phyloP scores from a whole-genome alignment of 2,329 filamentous ascomycete genomes.

The Fusarium decemcellulare region DNA sequence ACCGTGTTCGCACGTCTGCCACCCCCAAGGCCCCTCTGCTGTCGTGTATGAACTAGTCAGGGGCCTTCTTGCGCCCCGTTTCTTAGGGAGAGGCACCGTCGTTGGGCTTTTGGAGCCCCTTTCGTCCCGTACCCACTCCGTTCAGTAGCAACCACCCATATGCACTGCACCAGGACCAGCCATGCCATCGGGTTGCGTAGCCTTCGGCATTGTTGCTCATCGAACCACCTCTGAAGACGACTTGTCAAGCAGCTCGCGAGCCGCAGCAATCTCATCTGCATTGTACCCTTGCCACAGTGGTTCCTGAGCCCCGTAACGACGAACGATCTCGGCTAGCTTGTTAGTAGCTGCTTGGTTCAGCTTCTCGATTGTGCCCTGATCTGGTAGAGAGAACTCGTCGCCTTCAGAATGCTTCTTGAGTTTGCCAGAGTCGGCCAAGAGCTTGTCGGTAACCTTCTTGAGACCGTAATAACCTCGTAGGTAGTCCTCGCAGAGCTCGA shows the following conservation, averaged over 20 bases:
- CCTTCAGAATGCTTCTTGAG: conserved; percentile 61
- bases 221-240: conserved; percentile 61
- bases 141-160: conserved; percentile 30
- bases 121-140: conserved; percentile 26
- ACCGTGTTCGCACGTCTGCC: conserved; percentile 25
- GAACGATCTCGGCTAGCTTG: conserved; percentile 83
- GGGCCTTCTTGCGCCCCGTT: conserved; percentile 23
- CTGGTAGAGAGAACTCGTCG: conserved; percentile 68
- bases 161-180: conserved; percentile 4
- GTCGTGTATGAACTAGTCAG: conserved; percentile 32
- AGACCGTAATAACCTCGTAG: conserved; percentile 93
- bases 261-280: conserved; percentile 78
- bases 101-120: conserved; percentile 15
- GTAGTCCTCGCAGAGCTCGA: conserved; percentile 95
- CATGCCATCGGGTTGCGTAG: conserved; percentile 25
- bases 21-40: conserved; percentile 14
- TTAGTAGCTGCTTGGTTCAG: conserved; percentile 80
- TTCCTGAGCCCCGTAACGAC: conserved; percentile 72
- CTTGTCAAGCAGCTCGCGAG: conserved; percentile 74
- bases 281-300: conserved; percentile 81
- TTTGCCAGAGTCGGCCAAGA: conserved; percentile 62
- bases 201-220: conserved; percentile 48
- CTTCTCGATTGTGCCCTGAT: conserved; percentile 71
- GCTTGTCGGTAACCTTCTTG: conserved; percentile 72
- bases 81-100: conserved; percentile 20